These are phyloP conservation scores for Fusarium sp. DNA, from an alignment of 2,329 filamentous ascomycete genomes.

Conservation along the genomic window DNA sequence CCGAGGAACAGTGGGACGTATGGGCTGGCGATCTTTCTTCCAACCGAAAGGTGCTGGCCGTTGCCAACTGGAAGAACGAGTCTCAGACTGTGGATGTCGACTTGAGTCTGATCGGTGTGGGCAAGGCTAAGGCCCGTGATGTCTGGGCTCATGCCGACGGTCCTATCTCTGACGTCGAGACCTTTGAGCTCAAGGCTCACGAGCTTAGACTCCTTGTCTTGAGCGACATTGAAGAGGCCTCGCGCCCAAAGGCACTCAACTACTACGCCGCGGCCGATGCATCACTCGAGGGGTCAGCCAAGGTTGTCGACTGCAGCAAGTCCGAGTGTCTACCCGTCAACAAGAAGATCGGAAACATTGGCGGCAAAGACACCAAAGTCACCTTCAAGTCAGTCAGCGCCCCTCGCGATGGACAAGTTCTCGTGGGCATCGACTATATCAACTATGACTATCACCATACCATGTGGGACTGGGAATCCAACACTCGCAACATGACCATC, in stretches of 20 bases:
- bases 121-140: conserved; percentile 53
- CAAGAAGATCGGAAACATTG: conserved; percentile 56
- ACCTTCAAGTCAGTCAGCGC: conserved; percentile 50
- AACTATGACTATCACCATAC: conserved; percentile 63
- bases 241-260: conserved; percentile 32
- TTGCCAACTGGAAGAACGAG: conserved; percentile 63
- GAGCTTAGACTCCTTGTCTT: conserved; percentile 56
- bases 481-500: conserved; percentile 63
- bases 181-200: conserved; percentile 51
- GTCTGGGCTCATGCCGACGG: conserved; percentile 55
- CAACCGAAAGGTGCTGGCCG: conserved; percentile 55
- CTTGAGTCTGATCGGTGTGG: conserved; percentile 54
- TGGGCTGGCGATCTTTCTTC: conserved; percentile 62
- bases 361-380: conserved; percentile 46
- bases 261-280: conserved; percentile 58
- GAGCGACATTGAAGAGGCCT: conserved; percentile 46
- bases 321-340: conserved; percentile 57
- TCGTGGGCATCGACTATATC: conserved; percentile 62
- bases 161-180: conserved; percentile 47
- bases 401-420: conserved; percentile 49
- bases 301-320: conserved; percentile 49
- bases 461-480: conserved; percentile 58
- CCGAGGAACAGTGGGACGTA: conserved; percentile 62
- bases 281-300: conserved; percentile 50
- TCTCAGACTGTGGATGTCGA: conserved; percentile 57